Percentiles rank a stretch among this genome's conserved stretches.
These are phyloP conservation scores for Calocybe cyanea DNA, from an alignment of 768 basidiomycete genomes.

Conservation along the genomic window DNA sequence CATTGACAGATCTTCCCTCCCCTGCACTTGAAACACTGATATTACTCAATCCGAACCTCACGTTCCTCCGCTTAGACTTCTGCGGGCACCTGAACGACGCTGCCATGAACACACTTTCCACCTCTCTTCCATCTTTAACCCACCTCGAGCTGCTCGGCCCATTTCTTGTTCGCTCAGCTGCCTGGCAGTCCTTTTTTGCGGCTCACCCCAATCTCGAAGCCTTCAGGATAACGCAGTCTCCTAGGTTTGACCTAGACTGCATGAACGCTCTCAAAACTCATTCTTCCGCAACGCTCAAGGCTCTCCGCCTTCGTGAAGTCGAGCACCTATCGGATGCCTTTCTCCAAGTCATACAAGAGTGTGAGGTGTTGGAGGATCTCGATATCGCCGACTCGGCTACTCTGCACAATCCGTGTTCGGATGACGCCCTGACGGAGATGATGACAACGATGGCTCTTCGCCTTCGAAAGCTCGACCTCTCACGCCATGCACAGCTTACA, in stretches of 20 bases:
- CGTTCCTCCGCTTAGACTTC: constrained; percentile 72
- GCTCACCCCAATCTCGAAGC: constrained; percentile 58
- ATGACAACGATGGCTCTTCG: constrained; percentile 49
- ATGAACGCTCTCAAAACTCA: constrained; percentile 55
- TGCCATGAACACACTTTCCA: constrained; percentile 56
- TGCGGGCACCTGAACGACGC: constrained; percentile 78
- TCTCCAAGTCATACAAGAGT: constrained; percentile 31
- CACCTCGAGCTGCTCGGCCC: constrained; percentile 83
- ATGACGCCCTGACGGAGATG: constrained; percentile 52
- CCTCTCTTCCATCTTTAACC: constrained; percentile 59
- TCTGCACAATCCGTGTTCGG: constrained; percentile 42
- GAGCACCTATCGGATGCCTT: constrained; percentile 68
- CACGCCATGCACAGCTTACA: constrained; percentile 59
- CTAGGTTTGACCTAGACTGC: constrained; percentile 77
- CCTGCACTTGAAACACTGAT: constrained; percentile 68
- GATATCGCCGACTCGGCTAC: constrained; percentile 65
- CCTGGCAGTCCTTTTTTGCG: constrained; percentile 76
- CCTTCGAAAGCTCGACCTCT: constrained; percentile 65
- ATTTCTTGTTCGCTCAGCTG: constrained; percentile 70
- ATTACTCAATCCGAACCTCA: constrained; percentile 81
- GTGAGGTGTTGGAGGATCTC: constrained; percentile 44
- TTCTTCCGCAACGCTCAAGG: constrained; percentile 44
- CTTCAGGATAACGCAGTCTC: constrained; percentile 82
- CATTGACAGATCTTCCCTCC: constrained; percentile 56
- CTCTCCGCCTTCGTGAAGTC: constrained; percentile 76